phyloP scores from a whole-genome alignment of 768 basidiomycete species.

The Hebeloma cylindrosporum region DNA sequence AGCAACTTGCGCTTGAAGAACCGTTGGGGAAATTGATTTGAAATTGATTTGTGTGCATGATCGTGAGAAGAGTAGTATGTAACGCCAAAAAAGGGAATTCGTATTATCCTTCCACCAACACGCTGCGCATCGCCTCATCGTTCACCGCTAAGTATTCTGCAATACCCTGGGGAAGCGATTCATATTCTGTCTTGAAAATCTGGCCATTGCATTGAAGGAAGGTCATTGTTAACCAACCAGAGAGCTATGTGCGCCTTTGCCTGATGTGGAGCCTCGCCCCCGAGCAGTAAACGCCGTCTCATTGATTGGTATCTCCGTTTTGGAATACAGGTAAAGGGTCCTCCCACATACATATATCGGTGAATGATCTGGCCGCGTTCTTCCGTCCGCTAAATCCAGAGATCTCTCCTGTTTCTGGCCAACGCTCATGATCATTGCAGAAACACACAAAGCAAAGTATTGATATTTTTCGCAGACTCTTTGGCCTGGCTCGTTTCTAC shows the following conservation, averaged over 20 bases:
- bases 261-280: slow-evolving; percentile 10
- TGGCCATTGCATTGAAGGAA: too few species aligned
- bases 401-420: slow-evolving; percentile 28
- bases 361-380: slow-evolving; percentile 24
- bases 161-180: too few species aligned
- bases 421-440: slow-evolving; percentile 27
- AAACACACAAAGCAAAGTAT: slow-evolving; percentile 17
- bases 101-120: background rate
- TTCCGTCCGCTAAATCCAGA: slow-evolving; percentile 19
- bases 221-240: too few species aligned
- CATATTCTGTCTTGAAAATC: too few species aligned
- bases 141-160: too few species aligned
- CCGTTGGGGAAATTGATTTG: too few species aligned
- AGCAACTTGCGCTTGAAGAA: too few species aligned
- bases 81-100: background rate
- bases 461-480: too few species aligned
- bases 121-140: slow-evolving; percentile 4
- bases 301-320: slow-evolving; percentile 16
- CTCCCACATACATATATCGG: slow-evolving; percentile 20
- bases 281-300: slow-evolving; percentile 21
- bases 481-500: slow-evolving; percentile 20
- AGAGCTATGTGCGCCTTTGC: too few species aligned
- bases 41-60: too few species aligned
- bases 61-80: too few species aligned
- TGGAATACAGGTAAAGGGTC: slow-evolving; percentile 19